Evolutionary conservation across 2,329 filamentous ascomycete species (phyloP), one percentile per base, ranked within the genome.

Genomic region (Ophiostoma quercus): DNA sequence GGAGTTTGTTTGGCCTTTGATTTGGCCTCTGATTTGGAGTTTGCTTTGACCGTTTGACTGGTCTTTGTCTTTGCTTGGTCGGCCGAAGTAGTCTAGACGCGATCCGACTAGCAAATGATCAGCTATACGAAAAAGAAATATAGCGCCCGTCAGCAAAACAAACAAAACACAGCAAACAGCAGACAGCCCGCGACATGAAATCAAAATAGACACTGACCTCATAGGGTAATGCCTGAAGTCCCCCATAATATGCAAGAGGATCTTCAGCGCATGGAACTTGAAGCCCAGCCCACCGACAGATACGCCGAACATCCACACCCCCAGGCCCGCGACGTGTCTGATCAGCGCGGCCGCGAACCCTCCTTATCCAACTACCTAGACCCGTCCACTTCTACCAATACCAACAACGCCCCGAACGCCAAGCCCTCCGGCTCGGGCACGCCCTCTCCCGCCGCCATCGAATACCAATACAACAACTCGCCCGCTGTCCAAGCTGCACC

Each of bases 211-310:
- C 60, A 39, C 79, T 80, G 77, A 82, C 74, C 73, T 70, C 57
- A 74, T 79, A 96, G 92, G 83, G 88, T 96, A 77, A 97, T 94
- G 88, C 92, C 92, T 78, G 93, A 97, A 84, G 93, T 97, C 74
- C 92, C 94, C 75, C 91, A 94, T 80, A 94, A 97, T 81, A 97
- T 99, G 87, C 93, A 97, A 82, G 90, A 96, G 77, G 94, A 92
- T 80, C 87, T 99, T 74, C 91, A 94, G 76, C 90, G 94, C 79
- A 88, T 99, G 82, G 94, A 97, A 84, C 85, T 93, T 72, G 89
- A 93, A 82, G 90, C 90, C 72, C 81, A 65, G 22, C 65, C 65
- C 39, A 25, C n/a, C 39, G 4, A 66, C 65, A 65, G 34, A 39
- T 14, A 41, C 62, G 19, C 37, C 62, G 32, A 62, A 22, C 62